Evolutionary conservation across 108 stramenopile genomes (phyloP).

Genomic region (Cyclotella sp.): DNA sequence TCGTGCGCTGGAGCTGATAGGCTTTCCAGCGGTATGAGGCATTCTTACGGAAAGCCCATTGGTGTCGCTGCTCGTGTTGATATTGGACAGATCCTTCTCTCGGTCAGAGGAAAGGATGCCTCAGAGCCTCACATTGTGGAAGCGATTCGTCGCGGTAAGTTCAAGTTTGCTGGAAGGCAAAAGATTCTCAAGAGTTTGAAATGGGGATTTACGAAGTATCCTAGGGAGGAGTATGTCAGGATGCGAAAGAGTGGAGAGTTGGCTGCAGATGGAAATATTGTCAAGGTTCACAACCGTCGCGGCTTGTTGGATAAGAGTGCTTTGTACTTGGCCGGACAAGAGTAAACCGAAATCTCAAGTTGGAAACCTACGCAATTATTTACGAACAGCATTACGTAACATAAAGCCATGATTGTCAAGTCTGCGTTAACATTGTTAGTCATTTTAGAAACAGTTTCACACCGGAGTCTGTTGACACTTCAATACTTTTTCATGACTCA

Average conservation of each 20-base stretch:
- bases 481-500: too few species aligned
- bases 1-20: conserved; percentile 99
- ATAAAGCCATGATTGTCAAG: background rate
- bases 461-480: too few species aligned
- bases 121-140: conserved; percentile 93
- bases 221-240: conserved; percentile 94
- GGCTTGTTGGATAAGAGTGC: conserved; percentile 81
- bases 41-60: conserved; percentile 99
- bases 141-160: conserved; percentile 99
- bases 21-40: conserved; percentile 98
- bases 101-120: conserved; percentile 94
- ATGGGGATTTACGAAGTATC: conserved; percentile 99
- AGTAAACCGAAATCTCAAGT: conserved; percentile 49
- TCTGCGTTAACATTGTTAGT: too few species aligned
- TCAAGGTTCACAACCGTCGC: conserved; percentile 93
- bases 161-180: conserved; percentile 99
- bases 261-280: conserved; percentile 90
- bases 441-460: too few species aligned
- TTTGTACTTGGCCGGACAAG: conserved; percentile 84
- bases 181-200: conserved; percentile 99
- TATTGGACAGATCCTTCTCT: conserved; percentile 98
- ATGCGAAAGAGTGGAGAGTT: conserved; percentile 94
- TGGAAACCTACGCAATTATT: background rate
- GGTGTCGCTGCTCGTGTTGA: conserved; percentile 98
- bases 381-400: background rate